phyloP scores from a whole-genome alignment of 228 moss, liverwort and hornwort species.

The Sphagnum magellanicum region DNA sequence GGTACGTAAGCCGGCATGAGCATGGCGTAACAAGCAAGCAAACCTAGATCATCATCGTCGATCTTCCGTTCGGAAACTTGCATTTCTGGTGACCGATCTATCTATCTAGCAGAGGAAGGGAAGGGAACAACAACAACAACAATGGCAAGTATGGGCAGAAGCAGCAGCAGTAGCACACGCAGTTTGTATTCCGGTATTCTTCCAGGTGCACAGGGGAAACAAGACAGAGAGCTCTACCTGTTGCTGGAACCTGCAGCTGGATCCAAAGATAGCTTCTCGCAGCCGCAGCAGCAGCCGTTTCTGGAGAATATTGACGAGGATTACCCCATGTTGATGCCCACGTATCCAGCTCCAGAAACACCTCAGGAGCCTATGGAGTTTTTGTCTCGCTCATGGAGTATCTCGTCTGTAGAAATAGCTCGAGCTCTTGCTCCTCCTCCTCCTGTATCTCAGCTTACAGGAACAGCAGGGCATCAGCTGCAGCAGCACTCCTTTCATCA shows the following conservation, averaged over 20 bases:
- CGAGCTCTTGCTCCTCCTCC: constrained; percentile 45
- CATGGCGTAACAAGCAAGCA: no score
- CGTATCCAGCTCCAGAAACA: constrained; percentile 62
- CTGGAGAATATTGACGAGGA: constrained; percentile 67
- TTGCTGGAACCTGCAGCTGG: constrained; percentile 17
- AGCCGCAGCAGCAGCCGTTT: constrained; percentile 41
- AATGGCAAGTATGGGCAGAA: no score
- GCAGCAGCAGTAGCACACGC: no score
- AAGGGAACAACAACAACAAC: no score
- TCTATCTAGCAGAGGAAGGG: no score
- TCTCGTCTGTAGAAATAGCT: constrained; percentile 57
- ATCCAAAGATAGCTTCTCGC: constrained; percentile 40
- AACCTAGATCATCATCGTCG: no score
- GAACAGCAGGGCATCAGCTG: constrained; percentile 2
- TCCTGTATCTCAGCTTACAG: constrained; percentile 16
- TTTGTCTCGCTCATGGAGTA: constrained; percentile 66
- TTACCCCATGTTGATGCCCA: constrained; percentile 57
- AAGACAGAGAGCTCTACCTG: constrained; percentile 19
- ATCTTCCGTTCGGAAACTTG: no score
- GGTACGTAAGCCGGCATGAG: no score
- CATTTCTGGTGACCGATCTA: no score
- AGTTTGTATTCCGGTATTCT: no score
- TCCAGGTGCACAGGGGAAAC: constrained; percentile 10
- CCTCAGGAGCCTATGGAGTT: constrained; percentile 76
- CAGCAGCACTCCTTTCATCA: constrained; percentile 8